Evolutionary conservation across 2,329 filamentous ascomycete genomes (phyloP).

Genomic region (Sporothrix pseudoabietina): DNA sequence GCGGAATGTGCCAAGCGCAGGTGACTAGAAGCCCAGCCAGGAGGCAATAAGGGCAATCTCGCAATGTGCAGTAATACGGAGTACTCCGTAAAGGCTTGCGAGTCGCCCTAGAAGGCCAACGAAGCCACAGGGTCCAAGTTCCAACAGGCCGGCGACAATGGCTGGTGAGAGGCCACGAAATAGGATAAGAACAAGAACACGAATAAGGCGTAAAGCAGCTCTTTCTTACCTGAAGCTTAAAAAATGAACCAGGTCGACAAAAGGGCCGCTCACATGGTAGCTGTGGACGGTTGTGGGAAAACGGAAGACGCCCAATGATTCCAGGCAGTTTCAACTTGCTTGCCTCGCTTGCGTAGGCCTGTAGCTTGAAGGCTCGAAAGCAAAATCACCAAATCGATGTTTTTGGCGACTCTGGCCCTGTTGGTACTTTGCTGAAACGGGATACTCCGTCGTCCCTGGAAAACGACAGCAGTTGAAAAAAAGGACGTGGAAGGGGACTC

Average conservation of each 20-base stretch:
- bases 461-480: background rate
- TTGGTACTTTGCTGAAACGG: background rate
- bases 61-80: background rate
- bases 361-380: no score
- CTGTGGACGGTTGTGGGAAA: background rate
- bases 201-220: background rate
- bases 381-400: background rate
- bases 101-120: background rate
- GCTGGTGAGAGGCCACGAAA: background rate
- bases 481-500: background rate
- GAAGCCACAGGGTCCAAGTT: background rate
- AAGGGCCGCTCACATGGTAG: background rate
- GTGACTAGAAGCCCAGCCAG: background rate
- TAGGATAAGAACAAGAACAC: background rate
- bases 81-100: background rate
- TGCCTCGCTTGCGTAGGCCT: no score
- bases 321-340: background rate
- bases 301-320: background rate
- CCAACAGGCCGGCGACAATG: background rate
- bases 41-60: background rate
- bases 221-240: background rate
- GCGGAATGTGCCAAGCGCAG: background rate
- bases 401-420: background rate
- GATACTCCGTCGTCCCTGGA: background rate
- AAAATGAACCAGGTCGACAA: background rate